phyloP scores from a whole-genome alignment of 1,284 basidiomycete species.

The Exobasidium rhododendri region DNA sequence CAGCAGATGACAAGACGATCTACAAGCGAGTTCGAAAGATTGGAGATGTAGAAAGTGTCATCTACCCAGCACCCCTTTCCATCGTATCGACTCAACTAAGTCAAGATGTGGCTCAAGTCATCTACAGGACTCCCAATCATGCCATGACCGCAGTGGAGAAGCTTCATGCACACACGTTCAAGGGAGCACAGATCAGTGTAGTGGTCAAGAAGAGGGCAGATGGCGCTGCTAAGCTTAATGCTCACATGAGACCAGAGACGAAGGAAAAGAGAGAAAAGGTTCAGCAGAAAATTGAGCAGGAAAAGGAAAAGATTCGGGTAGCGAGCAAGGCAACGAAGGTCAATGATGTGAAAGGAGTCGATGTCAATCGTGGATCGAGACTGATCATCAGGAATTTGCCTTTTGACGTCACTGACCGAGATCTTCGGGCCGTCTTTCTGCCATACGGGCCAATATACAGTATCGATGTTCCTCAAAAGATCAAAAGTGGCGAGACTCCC shows the following conservation, averaged over 20 bases:
- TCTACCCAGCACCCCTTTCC: constrained; percentile 27
- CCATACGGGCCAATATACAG: constrained; percentile 84
- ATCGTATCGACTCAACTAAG: constrained; percentile 13
- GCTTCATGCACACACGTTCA: constrained; percentile 90
- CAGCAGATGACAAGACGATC: constrained; percentile 43
- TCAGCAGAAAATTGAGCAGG: constrained; percentile 54
- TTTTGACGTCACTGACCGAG: constrained; percentile 66
- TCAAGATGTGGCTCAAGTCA: constrained; percentile 63
- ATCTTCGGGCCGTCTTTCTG: constrained; percentile 81
- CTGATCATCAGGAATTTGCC: constrained; percentile 90
- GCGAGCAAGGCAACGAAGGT: not conserved
- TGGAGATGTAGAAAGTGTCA: constrained; percentile 49
- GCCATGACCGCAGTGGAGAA: constrained; percentile 74
- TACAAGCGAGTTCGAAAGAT: constrained; percentile 52
- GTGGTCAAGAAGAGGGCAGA: constrained; percentile 84
- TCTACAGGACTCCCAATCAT: constrained; percentile 69
- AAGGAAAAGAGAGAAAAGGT: constrained; percentile 51
- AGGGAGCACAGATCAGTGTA: constrained; percentile 80
- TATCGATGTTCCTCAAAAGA: constrained; percentile 68
- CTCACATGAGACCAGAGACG: constrained; percentile 55
- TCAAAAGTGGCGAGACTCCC: constrained; percentile 6
- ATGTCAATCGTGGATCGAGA: constrained; percentile 69
- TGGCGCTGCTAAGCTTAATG: constrained; percentile 60
- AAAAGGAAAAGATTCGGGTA: constrained; percentile 22
- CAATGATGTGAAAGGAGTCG: constrained; percentile 11